These are phyloP conservation scores for Aspergillus ochraceus DNA, from an alignment of 2,329 filamentous ascomycete genomes.

Conservation along the genomic window DNA sequence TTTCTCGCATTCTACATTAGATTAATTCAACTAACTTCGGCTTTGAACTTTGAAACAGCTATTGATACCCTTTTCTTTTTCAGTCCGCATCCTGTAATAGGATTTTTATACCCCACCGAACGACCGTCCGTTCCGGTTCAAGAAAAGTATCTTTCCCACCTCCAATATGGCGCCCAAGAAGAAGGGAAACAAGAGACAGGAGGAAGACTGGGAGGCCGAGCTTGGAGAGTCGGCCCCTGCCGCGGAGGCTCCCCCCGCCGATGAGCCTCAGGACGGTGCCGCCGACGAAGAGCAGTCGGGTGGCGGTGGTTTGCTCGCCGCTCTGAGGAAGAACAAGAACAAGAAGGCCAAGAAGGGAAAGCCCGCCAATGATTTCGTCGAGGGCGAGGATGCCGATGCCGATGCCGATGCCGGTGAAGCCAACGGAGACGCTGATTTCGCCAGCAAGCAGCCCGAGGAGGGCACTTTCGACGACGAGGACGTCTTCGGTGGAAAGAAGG, in stretches of 20 bases:
- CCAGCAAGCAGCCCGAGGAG: conserved; percentile 74
- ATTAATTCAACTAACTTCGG: neutral
- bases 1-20: neutral
- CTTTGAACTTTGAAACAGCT: neutral
- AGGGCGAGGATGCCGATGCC: conserved; percentile 58
- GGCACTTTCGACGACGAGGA: conserved; percentile 80
- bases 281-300: conserved; percentile 55
- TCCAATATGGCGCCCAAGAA: conserved; percentile 84
- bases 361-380: conserved; percentile 68
- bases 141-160: neutral
- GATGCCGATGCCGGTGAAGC: conserved; percentile 30
- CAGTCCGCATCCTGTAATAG: neutral
- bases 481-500: conserved; percentile 78
- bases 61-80: neutral
- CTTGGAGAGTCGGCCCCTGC: conserved; percentile 70
- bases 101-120: neutral
- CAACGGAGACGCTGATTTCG: conserved; percentile 47
- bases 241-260: conserved; percentile 40
- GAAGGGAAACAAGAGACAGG: conserved; percentile 82
- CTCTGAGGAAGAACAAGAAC: conserved; percentile 76
- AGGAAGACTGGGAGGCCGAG: conserved; percentile 94
- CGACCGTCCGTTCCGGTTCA: neutral
- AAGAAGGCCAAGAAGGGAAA: conserved; percentile 92
- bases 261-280: conserved; percentile 42
- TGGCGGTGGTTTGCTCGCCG: conserved; percentile 72